Base-by-base conservation (phyloP, 2,329 filamentous ascomycete genomes). In the Fusarium sp. region DNA sequence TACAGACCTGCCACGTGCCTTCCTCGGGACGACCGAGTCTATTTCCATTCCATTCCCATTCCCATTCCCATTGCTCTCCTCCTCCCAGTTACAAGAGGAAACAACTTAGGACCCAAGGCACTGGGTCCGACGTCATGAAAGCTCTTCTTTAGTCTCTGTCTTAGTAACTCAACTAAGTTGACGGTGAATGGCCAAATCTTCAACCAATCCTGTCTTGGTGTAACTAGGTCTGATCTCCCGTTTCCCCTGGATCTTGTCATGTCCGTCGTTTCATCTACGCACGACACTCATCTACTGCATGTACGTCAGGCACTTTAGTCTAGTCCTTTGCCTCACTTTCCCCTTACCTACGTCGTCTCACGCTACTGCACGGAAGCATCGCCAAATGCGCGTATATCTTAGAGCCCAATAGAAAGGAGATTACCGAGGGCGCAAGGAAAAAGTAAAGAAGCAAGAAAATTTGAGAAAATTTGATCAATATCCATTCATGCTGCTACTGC, bases 1-100 rank as follows among this genome's bases (percentile, higher is more conserved):
- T 17, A 36, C 43, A 22, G 38, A 39, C 19, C 28, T 67, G 69
- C 62, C 69, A 72, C 65, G 66, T 71, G 69, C 69, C 47, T 50
- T 19, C 26, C 22, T 57, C 36, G 22, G 67, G 46, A 50, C 14
- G 31, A 9, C 55, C 38, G 45, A 59, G 49, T 49, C 46, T 69
- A 69, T 53, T 50, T 24, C 56, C 54, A 60, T 60, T 19, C 19
- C 19, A 19, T 19, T 19, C 19, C 19, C 19, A 19, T 3, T 44
- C 22, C 11, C 47, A 43, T 62, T 46, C 26, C 36, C 62, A 38
- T 47, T 24, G 21, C 38, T 33, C 26, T n/a, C 44, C 26, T n/a
- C 44, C 49, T 67, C 44, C 43, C 47, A 55, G 58, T 57, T 43
- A 31, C 28, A 31, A 31, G 28, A 31, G 28, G 10, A 31, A 31